Conservation (phyloP, 306 rosid genomes). For the Malus sylvestris region DNA sequence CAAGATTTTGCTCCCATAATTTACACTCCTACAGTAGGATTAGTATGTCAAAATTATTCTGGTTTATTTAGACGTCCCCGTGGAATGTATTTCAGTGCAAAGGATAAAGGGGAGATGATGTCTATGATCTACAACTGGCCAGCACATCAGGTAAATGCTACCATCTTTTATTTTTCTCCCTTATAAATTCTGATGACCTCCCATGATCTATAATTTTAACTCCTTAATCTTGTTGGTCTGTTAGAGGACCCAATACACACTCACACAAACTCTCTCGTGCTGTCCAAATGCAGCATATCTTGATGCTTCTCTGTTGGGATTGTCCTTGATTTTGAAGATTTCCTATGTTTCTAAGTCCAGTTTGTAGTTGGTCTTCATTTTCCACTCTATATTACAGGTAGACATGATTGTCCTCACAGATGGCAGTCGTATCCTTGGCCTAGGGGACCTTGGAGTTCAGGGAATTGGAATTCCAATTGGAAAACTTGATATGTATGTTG, state of each 20-base stretch:
- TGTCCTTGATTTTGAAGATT: not conserved
- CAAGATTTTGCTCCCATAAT: constrained; percentile 89
- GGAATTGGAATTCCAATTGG: constrained; percentile 98
- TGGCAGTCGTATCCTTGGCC: constrained; percentile 99
- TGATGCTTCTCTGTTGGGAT: not conserved
- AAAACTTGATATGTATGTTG: constrained; percentile 96
- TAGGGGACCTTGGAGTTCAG: constrained; percentile 99
- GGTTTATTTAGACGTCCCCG: constrained; percentile 97
- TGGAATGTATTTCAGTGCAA: constrained; percentile 98
- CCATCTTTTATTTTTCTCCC: not conserved
- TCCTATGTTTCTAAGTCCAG: not conserved
- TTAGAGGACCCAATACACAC: not conserved
- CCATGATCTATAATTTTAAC: not conserved
- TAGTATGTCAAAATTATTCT: constrained; percentile 94
- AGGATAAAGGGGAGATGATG: constrained; percentile 99
- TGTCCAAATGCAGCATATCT: not conserved
- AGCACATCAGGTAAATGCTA: constrained; percentile 46
- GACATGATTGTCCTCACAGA: constrained; percentile 99
- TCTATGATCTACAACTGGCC: constrained; percentile 99
- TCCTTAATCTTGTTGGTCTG: not conserved
- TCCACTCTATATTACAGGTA: constrained; percentile 57
- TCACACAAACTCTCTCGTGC: not conserved
- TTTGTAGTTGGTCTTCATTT: constrained; percentile 10
- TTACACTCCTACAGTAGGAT: constrained; percentile 96
- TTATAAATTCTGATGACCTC: not conserved